Evolutionary conservation across 2,329 filamentous ascomycete species (phyloP).

Genomic region (Macrophomina pseudophaseolina): DNA sequence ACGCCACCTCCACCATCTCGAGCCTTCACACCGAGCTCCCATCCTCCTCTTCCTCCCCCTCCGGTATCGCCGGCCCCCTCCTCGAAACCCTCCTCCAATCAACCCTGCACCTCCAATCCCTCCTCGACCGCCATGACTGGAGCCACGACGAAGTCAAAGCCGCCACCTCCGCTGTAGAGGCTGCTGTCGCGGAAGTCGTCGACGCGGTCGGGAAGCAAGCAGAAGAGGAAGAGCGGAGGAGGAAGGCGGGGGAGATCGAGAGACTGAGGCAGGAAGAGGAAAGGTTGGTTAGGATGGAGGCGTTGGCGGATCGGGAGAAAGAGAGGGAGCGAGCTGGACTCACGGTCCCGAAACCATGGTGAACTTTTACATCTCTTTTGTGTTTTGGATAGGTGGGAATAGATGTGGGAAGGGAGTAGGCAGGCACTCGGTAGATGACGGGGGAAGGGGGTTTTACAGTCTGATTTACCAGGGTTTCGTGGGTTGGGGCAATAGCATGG

Average conservation of each 20-base stretch:
- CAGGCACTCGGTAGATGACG: too few species aligned
- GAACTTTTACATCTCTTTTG: too few species aligned
- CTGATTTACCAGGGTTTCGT: too few species aligned
- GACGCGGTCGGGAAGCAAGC: background rate
- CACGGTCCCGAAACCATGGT: background rate
- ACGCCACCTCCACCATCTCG: background rate
- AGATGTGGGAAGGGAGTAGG: too few species aligned
- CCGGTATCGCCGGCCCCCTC: background rate
- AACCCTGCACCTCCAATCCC: background rate
- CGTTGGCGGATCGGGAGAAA: background rate
- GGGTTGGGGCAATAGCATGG: too few species aligned
- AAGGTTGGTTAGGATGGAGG: background rate
- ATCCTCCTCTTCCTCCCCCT: background rate
- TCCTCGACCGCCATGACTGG: background rate
- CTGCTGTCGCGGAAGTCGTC: background rate
- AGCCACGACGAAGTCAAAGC: background rate
- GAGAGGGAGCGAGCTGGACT: background rate
- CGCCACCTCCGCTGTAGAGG: background rate
- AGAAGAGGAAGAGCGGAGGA: background rate
- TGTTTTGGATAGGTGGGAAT: too few species aligned
- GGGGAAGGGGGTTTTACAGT: too few species aligned
- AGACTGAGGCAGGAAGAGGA: background rate
- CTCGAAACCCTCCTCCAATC: background rate
- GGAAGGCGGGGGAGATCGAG: background rate
- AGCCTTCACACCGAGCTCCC: background rate